Evolutionary conservation across 441 rosid species (phyloP).

Genomic region (Jatropha multifida): DNA sequence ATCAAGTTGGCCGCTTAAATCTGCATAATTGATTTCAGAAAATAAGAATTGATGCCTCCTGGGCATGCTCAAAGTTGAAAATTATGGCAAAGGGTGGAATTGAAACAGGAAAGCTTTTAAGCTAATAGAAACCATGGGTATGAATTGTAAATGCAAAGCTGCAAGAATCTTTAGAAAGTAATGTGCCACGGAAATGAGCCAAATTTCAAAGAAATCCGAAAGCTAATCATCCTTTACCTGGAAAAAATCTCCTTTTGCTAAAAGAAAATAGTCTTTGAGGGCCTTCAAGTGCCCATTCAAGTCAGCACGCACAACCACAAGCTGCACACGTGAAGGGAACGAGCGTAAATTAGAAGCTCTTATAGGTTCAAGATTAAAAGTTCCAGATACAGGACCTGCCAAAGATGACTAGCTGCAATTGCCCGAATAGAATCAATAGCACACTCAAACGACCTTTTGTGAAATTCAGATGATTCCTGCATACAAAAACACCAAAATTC

Average conservation of each 20-base stretch:
- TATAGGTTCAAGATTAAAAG: constrained; percentile 15
- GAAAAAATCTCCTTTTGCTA: constrained; percentile 98
- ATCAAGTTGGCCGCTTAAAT: neutral
- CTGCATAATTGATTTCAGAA: neutral
- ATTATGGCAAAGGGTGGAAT: neutral
- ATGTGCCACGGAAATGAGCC: neutral
- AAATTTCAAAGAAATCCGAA: neutral
- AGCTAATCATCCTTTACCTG: constrained; percentile 51
- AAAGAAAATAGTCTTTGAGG: constrained; percentile 91
- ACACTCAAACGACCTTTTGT: constrained; percentile 87
- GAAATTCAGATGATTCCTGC: constrained; percentile 94
- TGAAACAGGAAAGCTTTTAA: neutral
- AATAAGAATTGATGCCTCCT: neutral
- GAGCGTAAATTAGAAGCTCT: constrained; percentile 14
- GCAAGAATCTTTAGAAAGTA: neutral
- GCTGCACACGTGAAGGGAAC: constrained; percentile 52
- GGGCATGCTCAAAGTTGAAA: neutral
- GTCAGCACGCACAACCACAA: constrained; percentile 92
- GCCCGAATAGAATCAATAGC: constrained; percentile 88
- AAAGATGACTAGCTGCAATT: constrained; percentile 97
- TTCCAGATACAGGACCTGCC: constrained; percentile 69
- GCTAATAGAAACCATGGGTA: neutral
- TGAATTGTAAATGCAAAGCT: neutral
- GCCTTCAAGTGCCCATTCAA: constrained; percentile 96
- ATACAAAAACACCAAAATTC: constrained; percentile 18